Evolutionary conservation across 805 yeast species (phyloP).

Genomic region (Henningerozyma blattae): DNA sequence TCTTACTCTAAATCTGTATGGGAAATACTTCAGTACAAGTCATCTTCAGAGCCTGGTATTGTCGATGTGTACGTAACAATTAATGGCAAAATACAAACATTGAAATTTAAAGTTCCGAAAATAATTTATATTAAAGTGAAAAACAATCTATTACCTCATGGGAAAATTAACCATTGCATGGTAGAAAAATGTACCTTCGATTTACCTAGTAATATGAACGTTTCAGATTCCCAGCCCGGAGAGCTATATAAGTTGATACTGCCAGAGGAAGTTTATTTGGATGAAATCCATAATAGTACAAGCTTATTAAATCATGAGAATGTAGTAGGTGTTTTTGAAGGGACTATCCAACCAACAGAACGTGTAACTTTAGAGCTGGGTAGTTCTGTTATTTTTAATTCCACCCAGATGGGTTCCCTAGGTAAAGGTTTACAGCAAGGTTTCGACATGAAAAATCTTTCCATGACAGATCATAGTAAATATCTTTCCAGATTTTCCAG

Average conservation of each 20-base stretch:
- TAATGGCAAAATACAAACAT: conserved; percentile 59
- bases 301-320: conserved; percentile 52
- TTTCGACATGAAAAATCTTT: conserved; percentile 51
- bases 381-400: conserved; percentile 54
- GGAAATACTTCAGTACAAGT: conserved; percentile 69
- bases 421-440: conserved; percentile 83
- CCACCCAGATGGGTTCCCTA: conserved; percentile 63
- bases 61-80: conserved; percentile 61
- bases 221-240: conserved; percentile 28
- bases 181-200: conserved; percentile 47
- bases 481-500: conserved; percentile 46
- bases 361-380: conserved; percentile 76
- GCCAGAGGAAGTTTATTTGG: conserved; percentile 50
- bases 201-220: conserved; percentile 53
- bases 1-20: conserved; percentile 65
- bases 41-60: conserved; percentile 56
- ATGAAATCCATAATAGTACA: conserved; percentile 44
- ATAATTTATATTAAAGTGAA: conserved; percentile 59
- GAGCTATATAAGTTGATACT: conserved; percentile 51
- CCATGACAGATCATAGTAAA: conserved; percentile 32
- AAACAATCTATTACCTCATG: conserved; percentile 29
- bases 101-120: conserved; percentile 65
- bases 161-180: conserved; percentile 36
- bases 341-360: conserved; percentile 53
- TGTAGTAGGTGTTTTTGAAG: conserved; percentile 64